Evolutionary conservation across 768 basidiomycete genomes (phyloP), one percentile per base, ranked within the genome.

Genomic region (Phlegmacium glaucopus): DNA sequence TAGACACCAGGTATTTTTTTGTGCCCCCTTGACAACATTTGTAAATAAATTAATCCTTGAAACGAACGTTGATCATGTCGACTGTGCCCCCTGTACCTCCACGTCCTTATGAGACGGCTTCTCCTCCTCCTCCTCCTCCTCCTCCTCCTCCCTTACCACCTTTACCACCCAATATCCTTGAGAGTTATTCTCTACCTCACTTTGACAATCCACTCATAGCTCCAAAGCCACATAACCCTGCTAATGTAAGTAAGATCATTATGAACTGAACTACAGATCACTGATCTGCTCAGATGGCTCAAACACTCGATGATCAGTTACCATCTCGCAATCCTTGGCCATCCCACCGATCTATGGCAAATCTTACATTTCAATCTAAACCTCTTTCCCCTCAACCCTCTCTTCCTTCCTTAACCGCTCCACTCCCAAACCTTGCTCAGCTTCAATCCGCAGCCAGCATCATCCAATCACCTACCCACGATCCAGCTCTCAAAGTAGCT

Each of bases 191-290:
- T 3, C 67, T 63, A 1, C 80, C 74, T 12, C 80, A 82, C 52
- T 79, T 73, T 49, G 74, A 74, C 53, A 57, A 79, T 50, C 72
- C 84, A 4, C 64, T 87, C 15, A 75, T 75, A 2, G 87, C 87
- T 0, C 87, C 87, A 4, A 72, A 81, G 9, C 84, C 87, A 0
- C 80, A 84, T 54, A 75, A 79, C 1, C 81, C 84, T 15, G 73
- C 76, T 27, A 83, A 85, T 58, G 86, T 84, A 60, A 61, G 78
- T 72, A n/a, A 45, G 26, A n/a, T 25, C 30, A 18, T 32, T 29
- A 16, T n/a, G 30, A 15, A 12, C 38, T 48, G 11, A 13, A 16
- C 41, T 42, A 25, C n/a, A 9, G 10, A 32, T 15, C 42, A 13
- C 25, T n/a, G 43, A 35, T 10, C 26, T 52, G 22, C 12, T 47